Evolutionary conservation across 129 eudicot species (phyloP), one percentile per base, ranked within the genome.

Genomic region (Artemisia annua): DNA sequence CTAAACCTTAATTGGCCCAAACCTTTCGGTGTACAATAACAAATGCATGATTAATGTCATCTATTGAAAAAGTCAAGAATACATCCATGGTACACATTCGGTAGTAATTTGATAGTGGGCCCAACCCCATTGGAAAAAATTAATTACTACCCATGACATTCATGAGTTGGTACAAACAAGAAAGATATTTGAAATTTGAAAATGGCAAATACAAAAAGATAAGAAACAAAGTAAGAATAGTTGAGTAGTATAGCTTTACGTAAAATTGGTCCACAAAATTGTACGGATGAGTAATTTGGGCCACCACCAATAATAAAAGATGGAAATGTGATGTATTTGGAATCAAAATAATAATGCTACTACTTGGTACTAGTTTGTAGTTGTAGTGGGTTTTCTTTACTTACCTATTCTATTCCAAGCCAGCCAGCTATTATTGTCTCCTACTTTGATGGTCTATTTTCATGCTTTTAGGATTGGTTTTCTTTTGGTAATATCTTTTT

Each of bases 241-340:
- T 69, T 77, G 81, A 77, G 76, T 77, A 77, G 76, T 77, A 69
- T 43, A 53, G 46, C 70, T 77, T 50, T 77, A 77, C 81, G 71
- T 78, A 62, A 70, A 70, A 70, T 2, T 59, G 72, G 81, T 53
- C 81, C 81, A 77, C 70, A 63, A 78, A 71, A 70, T 8, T 78
- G 82, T 78, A 78, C 82, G 82, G 72, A 72, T 35, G 62, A 65
- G 64, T n/a, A 2, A 51, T 11, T 19, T 30, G 75, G 83, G 79
- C 83, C 83, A 79, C 79, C 83, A 73, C 64, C 70, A 79, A 66
- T 79, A 67, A 71, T 56, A 56, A 79, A 73, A 73, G 82, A 70
- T 48, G 73, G 69, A 73, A 72, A 79, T 79, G 83, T 79, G 79
- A 79, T 79, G 83, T 73, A 79, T 66, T 73, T 79, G 83, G 79